These are phyloP conservation scores for Rhodotorula sp. DNA, from an alignment of 1,284 basidiomycete genomes.

Conservation along the genomic window DNA sequence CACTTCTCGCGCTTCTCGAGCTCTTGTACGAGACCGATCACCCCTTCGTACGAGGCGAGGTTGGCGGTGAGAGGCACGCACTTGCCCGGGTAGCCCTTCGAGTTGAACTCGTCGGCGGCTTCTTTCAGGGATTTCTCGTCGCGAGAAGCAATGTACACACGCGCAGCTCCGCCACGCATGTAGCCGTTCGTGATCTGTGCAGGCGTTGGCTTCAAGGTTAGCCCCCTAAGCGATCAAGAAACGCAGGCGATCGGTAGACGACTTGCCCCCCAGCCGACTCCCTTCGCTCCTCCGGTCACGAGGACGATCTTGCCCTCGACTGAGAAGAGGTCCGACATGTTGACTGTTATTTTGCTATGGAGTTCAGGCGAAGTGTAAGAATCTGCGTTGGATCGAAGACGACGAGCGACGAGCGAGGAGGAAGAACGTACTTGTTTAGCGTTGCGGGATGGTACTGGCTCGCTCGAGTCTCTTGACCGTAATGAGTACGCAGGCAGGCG, in stretches of 20 bases:
- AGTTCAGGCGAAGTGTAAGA: no score
- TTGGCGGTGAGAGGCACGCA: slow-evolving; percentile 62
- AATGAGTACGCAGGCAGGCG: no score
- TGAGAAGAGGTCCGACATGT: slow-evolving; percentile 55
- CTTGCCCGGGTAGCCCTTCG: slow-evolving; percentile 57
- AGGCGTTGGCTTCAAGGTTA: background rate
- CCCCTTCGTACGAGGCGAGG: slow-evolving; percentile 61
- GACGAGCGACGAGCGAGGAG: no score
- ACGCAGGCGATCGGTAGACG: background rate
- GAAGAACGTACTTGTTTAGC: no score
- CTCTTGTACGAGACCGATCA: slow-evolving; percentile 58
- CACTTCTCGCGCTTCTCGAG: slow-evolving; percentile 57
- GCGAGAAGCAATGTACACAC: slow-evolving; percentile 67
- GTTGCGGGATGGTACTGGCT: no score
- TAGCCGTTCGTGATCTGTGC: slow-evolving; percentile 65
- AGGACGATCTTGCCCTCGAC: slow-evolving; percentile 59
- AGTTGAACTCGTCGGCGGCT: slow-evolving; percentile 60
- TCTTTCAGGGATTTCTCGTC: slow-evolving; percentile 59
- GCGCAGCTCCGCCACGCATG: slow-evolving; percentile 63
- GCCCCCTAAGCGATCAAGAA: background rate
- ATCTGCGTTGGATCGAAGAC: no score
- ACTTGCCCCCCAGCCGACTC: slow-evolving; percentile 36
- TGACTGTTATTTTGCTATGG: background rate
- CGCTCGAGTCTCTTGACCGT: no score
- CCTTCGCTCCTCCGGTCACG: slow-evolving; percentile 64